Percentiles rank a stretch among this genome's conserved stretches.
These are phyloP conservation scores for Lojkania enalia DNA, from an alignment of 2,329 filamentous ascomycete species.

Conservation along the genomic window DNA sequence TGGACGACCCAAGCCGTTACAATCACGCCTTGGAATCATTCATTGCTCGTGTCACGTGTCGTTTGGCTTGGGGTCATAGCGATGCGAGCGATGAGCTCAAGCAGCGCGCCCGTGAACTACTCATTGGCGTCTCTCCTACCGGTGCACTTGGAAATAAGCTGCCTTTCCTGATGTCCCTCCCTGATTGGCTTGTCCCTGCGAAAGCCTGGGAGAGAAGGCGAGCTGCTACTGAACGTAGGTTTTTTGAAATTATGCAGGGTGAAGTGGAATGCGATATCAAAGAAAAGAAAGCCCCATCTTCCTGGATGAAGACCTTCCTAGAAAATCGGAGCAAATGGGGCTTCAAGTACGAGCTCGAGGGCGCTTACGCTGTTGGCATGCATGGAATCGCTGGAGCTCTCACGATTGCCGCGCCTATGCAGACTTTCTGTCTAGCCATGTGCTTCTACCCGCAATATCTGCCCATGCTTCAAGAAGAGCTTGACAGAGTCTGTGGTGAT, in stretches of 20 bases:
- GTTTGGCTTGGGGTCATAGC: constrained; percentile 51
- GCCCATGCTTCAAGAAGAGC: constrained; percentile 45
- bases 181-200: constrained; percentile 47
- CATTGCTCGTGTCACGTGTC: constrained; percentile 52
- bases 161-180: constrained; percentile 50
- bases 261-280: constrained; percentile 44
- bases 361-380: constrained; percentile 53
- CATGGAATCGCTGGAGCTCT: constrained; percentile 52
- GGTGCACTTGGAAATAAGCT: constrained; percentile 52
- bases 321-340: constrained; percentile 45
- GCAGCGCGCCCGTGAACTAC: constrained; percentile 51
- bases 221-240: constrained; percentile 47
- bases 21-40: constrained; percentile 51
- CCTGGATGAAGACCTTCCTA: constrained; percentile 51
- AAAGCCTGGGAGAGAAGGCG: constrained; percentile 52
- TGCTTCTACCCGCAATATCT: constrained; percentile 50
- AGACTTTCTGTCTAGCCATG: constrained; percentile 53
- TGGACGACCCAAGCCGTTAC: constrained; percentile 48
- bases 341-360: constrained; percentile 50
- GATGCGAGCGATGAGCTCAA: constrained; percentile 52
- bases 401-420: constrained; percentile 53
- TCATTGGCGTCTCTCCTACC: constrained; percentile 51
- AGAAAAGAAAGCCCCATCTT: constrained; percentile 39
- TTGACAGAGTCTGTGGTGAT: constrained; percentile 47
- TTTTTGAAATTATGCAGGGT: constrained; percentile 50